Base-by-base conservation (phyloP, 108 stramenopile genomes). In the Cylindrotheca closterium region DNA sequence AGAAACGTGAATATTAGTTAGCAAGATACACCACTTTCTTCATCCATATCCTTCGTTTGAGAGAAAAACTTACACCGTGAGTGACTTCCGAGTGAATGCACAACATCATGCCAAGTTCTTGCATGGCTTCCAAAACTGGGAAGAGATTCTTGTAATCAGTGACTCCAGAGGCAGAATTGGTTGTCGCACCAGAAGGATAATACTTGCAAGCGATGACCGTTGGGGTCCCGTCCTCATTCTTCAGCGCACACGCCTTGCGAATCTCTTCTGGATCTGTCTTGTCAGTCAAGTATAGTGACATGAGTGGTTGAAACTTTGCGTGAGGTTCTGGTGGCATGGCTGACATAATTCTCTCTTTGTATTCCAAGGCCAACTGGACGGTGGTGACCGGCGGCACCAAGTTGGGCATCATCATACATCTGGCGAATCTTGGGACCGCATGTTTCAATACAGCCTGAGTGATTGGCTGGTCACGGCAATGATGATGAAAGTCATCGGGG, bases 141-240 rank as follows among this genome's bases (percentile, higher is more conserved):
- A 86, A 86, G 2, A 86, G 60, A 28, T 88, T 91, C 58, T 85
- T 81, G 4, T 98, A 72, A 59, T 97, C 86, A 5, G 94, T 95
- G 12, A 99, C 99, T 7, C 99, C 99, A 15, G 78, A 84, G 60
- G 94, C 96, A 2, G 89, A 92, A 68, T 99, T 98, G 52, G 99
- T 99, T 0, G 99, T 99, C 3, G 99, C 99, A 30, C 99, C 99
- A 18, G 98, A 97, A 3, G 99, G 99, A 75, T 99, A 99, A 53
- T 95, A 96, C 74, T 99, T 99, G 74, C 88, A 92, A 0, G 91
- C 98, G 21, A 81, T 68, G 25, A 99, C 82, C 4, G 88, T 86
- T 18, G 63, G 73, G 33, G 74, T 81, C 8, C 73, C 73, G 27
- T 74, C 73, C 18, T 66, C 65, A 33, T 74, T 74, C 53, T 74